These are phyloP conservation scores for Mycena belliarum DNA, from an alignment of 768 basidiomycete species.

Conservation along the genomic window DNA sequence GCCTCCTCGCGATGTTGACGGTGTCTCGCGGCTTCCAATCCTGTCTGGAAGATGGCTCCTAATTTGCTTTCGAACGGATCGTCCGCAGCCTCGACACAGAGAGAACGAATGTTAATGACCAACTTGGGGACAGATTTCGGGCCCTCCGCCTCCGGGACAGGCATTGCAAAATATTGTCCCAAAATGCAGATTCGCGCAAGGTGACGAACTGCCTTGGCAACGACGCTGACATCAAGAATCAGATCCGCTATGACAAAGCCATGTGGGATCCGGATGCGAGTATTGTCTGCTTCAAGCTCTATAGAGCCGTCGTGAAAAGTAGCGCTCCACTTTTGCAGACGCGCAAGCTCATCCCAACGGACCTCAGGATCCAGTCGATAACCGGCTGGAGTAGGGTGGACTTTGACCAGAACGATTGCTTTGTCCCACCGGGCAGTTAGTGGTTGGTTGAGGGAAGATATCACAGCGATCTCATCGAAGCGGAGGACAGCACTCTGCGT, in stretches of 20 bases:
- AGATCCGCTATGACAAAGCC: conserved; percentile 77
- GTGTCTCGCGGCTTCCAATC: conserved; percentile 67
- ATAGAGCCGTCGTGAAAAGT: conserved; percentile 41
- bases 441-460: conserved; percentile 27
- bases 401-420: conserved; percentile 58
- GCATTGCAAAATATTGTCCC: conserved; percentile 53
- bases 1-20: conserved; percentile 78
- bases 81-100: conserved; percentile 81
- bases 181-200: conserved; percentile 55
- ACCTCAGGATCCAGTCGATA: conserved; percentile 38
- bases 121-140: conserved; percentile 74
- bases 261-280: conserved; percentile 77
- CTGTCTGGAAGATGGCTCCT: conserved; percentile 72
- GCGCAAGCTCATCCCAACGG: conserved; percentile 76
- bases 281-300: conserved; percentile 58
- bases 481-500: conserved; percentile 48
- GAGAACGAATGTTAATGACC: conserved; percentile 52
- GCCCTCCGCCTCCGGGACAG: conserved; percentile 67
- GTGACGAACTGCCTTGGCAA: conserved; percentile 75
- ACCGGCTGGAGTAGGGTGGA: conserved; percentile 37
- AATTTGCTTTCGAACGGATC: conserved; percentile 81
- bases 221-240: conserved; percentile 66
- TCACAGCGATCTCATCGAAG: conserved; percentile 39
- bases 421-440: conserved; percentile 41
- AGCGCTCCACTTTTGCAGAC: conserved; percentile 54